Evolutionary conservation across 768 basidiomycete genomes (phyloP).

Genomic region (Mycena maculata): DNA sequence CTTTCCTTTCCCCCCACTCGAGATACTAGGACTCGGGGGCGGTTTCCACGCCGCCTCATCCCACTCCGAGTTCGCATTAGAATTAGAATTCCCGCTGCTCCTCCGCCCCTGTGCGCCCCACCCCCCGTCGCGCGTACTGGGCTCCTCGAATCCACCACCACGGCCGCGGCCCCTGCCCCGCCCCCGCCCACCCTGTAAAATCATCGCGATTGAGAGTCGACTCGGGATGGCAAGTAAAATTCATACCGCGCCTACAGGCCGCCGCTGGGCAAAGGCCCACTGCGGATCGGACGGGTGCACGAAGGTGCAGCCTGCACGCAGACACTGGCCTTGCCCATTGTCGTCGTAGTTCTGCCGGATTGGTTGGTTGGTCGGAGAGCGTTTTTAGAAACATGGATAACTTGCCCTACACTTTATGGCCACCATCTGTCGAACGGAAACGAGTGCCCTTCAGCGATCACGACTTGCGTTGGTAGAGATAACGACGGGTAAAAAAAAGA

Average conservation of each 20-base stretch:
- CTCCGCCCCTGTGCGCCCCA: slow-evolving; percentile 12
- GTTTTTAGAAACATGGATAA: neutral
- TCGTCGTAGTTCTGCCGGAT: slow-evolving; percentile 30
- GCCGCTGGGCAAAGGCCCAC: slow-evolving; percentile 13
- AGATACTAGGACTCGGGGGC: too few species aligned
- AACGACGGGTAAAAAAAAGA: too few species aligned
- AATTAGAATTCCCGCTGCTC: too few species aligned
- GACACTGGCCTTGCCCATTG: slow-evolving; percentile 20
- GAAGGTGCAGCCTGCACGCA: slow-evolving; percentile 10
- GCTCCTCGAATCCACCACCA: neutral
- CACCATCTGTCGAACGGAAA: too few species aligned
- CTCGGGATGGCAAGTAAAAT: neutral
- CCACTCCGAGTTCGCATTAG: slow-evolving; percentile 12
- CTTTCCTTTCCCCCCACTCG: too few species aligned
- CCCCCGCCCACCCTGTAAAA: neutral
- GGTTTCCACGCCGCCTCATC: slow-evolving; percentile 19
- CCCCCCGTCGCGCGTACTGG: slow-evolving; percentile 19
- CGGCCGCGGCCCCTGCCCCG: slow-evolving; percentile 15
- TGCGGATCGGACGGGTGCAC: slow-evolving; percentile 12
- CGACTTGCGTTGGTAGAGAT: too few species aligned
- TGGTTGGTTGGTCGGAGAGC: neutral
- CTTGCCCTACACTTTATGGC: slow-evolving; percentile 10
- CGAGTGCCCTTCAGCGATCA: too few species aligned
- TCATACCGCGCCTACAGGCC: neutral
- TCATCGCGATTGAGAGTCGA: neutral